phyloP scores from a whole-genome alignment of 2,329 filamentous ascomycete genomes.

The Colletotrichum plurivorum region DNA sequence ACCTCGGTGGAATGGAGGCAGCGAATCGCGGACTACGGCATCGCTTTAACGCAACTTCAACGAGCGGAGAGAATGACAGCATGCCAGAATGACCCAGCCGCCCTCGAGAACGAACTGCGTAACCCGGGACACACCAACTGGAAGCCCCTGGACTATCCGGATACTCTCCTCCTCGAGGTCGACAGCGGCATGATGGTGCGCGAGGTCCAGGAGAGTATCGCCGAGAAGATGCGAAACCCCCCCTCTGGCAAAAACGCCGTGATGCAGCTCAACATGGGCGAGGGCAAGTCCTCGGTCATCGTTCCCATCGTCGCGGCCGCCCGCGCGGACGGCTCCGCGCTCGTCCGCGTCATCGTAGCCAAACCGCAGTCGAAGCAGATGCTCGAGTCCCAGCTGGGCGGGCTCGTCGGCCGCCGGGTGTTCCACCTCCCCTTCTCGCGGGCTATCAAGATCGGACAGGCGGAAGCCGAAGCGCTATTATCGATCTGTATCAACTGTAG shows the following conservation, averaged over 20 bases:
- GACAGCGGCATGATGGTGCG: conserved; percentile 75
- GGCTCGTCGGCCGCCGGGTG: conserved; percentile 67
- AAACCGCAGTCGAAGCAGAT: conserved; percentile 72
- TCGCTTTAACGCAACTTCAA: conserved; percentile 57
- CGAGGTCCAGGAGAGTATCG: conserved; percentile 70
- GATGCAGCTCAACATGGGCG: conserved; percentile 80
- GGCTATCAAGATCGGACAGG: conserved; percentile 51
- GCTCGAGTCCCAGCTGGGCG: conserved; percentile 67
- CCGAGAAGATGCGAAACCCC: conserved; percentile 66
- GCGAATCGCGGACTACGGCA: conserved; percentile 55
- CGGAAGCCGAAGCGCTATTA: conserved; percentile 53
- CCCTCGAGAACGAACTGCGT: conserved; percentile 57
- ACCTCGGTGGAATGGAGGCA: conserved; percentile 52
- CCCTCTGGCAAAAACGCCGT: conserved; percentile 60
- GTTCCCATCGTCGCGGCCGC: conserved; percentile 72
- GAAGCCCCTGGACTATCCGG: conserved; percentile 65
- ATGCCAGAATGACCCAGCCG: conserved; percentile 27
- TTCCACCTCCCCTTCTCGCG: conserved; percentile 73
- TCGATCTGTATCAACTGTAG: conserved; percentile 62
- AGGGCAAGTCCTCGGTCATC: conserved; percentile 80
- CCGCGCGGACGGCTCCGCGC: conserved; percentile 8
- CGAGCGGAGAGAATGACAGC: conserved; percentile 57
- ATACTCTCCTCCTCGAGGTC: conserved; percentile 75
- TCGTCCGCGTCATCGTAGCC: conserved; percentile 72
- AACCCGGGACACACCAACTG: conserved; percentile 71